A percentile compares a stretch with the other conserved stretches of the same genome.
Evolutionary conservation across 371 early-diverging fungal species (phyloP).

Genomic region (Apophysomyces elegans): DNA sequence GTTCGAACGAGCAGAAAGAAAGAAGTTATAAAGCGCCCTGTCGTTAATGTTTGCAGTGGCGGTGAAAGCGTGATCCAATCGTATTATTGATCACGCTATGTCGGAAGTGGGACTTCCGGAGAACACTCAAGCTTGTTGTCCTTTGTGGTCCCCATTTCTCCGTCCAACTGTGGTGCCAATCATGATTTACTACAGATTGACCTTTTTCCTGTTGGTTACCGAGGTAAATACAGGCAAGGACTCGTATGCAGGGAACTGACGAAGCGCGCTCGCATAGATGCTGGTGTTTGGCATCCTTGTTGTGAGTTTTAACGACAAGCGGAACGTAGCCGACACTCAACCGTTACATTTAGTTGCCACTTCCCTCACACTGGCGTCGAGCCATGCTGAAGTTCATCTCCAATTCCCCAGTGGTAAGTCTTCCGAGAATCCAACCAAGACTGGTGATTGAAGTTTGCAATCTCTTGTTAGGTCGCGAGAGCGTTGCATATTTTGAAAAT

Average conservation of each 20-base stretch:
- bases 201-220: slow-evolving; percentile 7
- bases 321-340: not conserved
- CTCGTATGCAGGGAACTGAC: not conserved
- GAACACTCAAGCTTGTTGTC: no score
- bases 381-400: slow-evolving; percentile 16
- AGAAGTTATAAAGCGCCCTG: no score
- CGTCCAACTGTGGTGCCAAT: not conserved
- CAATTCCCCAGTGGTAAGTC: slow-evolving; percentile 9
- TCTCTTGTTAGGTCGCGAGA: slow-evolving; percentile 7
- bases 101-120: no score
- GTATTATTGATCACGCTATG: no score
- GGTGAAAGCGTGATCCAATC: no score
- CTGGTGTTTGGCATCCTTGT: slow-evolving; percentile 12
- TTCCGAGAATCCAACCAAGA: not conserved
- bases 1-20: no score
- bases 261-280: not conserved
- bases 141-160: not conserved
- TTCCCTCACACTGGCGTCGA: slow-evolving; percentile 16
- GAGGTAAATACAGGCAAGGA: not conserved
- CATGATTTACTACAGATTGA: not conserved
- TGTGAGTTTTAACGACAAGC: not conserved
- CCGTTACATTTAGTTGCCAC: slow-evolving; percentile 8
- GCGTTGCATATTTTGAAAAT: slow-evolving; percentile 9
- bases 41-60: no score
- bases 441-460: not conserved